Conservation (phyloP, 805 yeast genomes). For the Saturnispora bothae region DNA sequence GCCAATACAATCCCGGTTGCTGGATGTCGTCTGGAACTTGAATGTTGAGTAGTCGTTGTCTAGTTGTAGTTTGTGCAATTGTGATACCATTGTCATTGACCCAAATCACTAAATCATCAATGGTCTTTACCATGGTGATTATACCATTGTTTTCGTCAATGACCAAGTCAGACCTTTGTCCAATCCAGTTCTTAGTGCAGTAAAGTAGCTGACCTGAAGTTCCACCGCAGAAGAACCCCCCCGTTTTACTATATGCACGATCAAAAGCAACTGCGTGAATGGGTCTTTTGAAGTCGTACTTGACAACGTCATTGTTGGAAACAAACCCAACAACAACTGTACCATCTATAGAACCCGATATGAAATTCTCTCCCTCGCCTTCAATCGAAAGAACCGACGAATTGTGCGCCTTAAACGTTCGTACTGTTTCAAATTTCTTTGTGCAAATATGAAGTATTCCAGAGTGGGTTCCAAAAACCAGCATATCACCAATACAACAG, state of each 20-base stretch:
- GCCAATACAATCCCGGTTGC: conserved; percentile 77
- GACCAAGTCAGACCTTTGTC: conserved; percentile 59
- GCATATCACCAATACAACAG: conserved; percentile 44
- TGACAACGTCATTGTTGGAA: conserved; percentile 47
- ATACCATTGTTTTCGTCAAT: conserved; percentile 58
- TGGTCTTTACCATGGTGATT: conserved; percentile 52
- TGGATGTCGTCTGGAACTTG: conserved; percentile 45
- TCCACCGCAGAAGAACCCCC: conserved; percentile 78
- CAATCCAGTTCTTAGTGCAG: conserved; percentile 80
- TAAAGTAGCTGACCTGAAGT: conserved; percentile 72
- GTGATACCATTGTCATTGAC: conserved; percentile 74
- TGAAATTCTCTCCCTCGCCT: conserved; percentile 64
- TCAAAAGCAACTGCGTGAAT: conserved; percentile 80
- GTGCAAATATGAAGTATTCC: conserved; percentile 66
- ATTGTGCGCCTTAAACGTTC: conserved; percentile 75
- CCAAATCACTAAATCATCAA: conserved; percentile 68
- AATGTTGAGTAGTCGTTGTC: conserved; percentile 39
- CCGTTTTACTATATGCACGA: conserved; percentile 48
- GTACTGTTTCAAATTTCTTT: conserved; percentile 46
- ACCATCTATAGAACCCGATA: conserved; percentile 91
- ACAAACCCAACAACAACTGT: conserved; percentile 76
- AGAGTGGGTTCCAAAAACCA: conserved; percentile 82
- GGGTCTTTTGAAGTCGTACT: conserved; percentile 79
- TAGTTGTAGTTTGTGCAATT: conserved; percentile 47
- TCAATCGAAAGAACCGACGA: conserved; percentile 71